These are phyloP conservation scores for Dactylellina sp. DNA, from an alignment of 2,329 filamentous ascomycete genomes.

Conservation along the genomic window DNA sequence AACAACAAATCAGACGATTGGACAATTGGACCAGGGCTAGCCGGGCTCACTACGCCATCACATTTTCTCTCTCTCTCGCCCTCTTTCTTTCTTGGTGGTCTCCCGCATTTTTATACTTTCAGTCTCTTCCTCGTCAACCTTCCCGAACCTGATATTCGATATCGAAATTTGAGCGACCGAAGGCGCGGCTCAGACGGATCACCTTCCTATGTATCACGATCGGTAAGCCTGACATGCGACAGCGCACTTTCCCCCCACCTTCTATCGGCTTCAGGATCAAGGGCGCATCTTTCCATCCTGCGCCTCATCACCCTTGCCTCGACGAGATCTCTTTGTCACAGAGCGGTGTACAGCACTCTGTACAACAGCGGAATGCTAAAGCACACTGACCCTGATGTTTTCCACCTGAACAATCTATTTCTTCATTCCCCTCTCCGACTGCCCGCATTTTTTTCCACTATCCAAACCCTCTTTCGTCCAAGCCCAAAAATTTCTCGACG, in stretches of 20 bases:
- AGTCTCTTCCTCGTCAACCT: conserved; percentile 51
- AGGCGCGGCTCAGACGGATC: conserved; percentile 30
- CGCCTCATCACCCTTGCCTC: conserved; percentile 54
- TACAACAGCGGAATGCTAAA: conserved; percentile 30
- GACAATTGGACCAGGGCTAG: conserved; percentile 11
- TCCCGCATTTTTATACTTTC: conserved; percentile 56
- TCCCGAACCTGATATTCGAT: conserved; percentile 29
- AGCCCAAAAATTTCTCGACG: conserved; percentile 15
- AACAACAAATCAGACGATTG: conserved; percentile 43
- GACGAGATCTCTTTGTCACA: conserved; percentile 50
- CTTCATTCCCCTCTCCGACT: background rate
- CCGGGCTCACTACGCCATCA: conserved; percentile 55
- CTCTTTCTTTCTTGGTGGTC: conserved; percentile 37
- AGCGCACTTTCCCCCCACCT: conserved; percentile 36
- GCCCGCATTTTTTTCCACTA: too few species aligned
- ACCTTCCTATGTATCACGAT: conserved; percentile 12
- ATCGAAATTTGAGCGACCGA: conserved; percentile 22
- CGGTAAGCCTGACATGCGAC: conserved; percentile 49
- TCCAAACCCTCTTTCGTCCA: conserved; percentile 2
- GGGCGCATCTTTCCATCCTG: conserved; percentile 55
- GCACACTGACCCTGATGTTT: conserved; percentile 7
- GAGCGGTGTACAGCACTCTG: conserved; percentile 38
- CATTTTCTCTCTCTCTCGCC: conserved; percentile 47
- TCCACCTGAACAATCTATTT: conserved; percentile 14
- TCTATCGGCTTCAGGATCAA: conserved; percentile 28